Base-by-base conservation (phyloP, 169 alveolate genomes). In the Plasmodium blacklocki region DNA sequence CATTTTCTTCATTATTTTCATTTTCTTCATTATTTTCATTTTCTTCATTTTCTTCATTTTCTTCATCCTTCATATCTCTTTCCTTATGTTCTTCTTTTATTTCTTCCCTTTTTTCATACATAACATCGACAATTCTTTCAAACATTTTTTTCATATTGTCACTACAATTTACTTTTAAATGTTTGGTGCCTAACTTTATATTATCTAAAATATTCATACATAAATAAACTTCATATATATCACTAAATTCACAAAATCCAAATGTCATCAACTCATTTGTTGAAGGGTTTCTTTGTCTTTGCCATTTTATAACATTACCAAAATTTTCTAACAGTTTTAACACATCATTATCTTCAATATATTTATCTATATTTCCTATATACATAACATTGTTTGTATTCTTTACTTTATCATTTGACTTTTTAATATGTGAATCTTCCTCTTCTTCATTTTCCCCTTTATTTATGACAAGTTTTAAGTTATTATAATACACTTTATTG, bases 201-300 rank as follows among this genome's bases (percentile, higher is more conserved):
- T 90, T 88, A 70, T 88, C 63, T 64, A 93, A 92, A 29, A 73
- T 88, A 18, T 75, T 73, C 29, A 93, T 68, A 50, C 94, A 93
- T 64, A 89, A 91, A 45, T 88, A 70, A 9, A 88, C 96, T n/a
- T 93, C 94, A 54, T 67, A 88, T 23, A 94, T 87, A 66, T 92
- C 93, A 32, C 70, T 89, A 87, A 88, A 93, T 70, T 93, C 96
- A 71, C 96, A 93, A 70, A 93, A 88, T 18, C 94, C 96, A 73
- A 93, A 93, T 15, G 94, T 72, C 52, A 94, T 88, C 11, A 92
- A 87, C 66, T 88, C 88, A 43, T 88, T 88, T 26, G 95, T 91
- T 59, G 93, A 76, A 12, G 96, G 96, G 68, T 93, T 94, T 15
- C 86, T 72, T 70, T 89, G 93, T 43, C 96, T 88, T 43, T 86